phyloP scores from a whole-genome alignment of 2,329 filamentous ascomycete genomes.

The Paecilomyces formosus region DNA sequence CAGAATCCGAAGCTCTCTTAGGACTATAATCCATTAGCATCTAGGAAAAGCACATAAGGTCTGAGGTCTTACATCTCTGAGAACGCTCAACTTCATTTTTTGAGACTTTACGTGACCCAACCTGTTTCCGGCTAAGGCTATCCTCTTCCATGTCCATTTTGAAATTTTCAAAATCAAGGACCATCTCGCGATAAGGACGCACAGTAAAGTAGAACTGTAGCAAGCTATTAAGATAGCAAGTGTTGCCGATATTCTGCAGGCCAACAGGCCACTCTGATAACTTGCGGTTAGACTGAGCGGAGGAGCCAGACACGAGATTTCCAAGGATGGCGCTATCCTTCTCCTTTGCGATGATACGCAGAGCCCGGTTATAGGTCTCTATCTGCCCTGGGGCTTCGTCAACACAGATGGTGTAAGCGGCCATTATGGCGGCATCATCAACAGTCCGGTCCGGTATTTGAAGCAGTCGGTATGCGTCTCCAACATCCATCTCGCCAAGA shows the following conservation, averaged over 20 bases:
- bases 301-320: conserved; percentile 24
- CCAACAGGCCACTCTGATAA: conserved; percentile 66
- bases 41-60: conserved; percentile 3
- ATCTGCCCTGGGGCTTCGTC: conserved; percentile 39
- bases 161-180: conserved; percentile 66
- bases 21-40: conserved; percentile 47
- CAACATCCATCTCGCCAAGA: conserved; percentile 47
- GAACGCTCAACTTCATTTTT: conserved; percentile 52
- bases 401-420: conserved; percentile 40
- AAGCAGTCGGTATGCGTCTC: conserved; percentile 45
- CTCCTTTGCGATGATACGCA: conserved; percentile 39
- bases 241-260: conserved; percentile 90
- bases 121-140: conserved; percentile 57
- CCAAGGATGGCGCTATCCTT: conserved; percentile 31
- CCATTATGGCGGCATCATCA: conserved; percentile 44
- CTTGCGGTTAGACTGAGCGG: conserved; percentile 22
- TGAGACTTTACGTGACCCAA: conserved; percentile 65
- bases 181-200: conserved; percentile 69
- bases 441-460: conserved; percentile 46
- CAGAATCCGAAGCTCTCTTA: conserved; percentile 62
- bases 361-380: conserved; percentile 40
- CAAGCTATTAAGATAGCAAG: conserved; percentile 94
- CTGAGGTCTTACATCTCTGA: conserved; percentile 61
- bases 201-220: conserved; percentile 93
- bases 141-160: conserved; percentile 61